Base-by-base conservation (phyloP, 495 filamentous ascomycete species). In the Melanomma pulvis-pyrius region DNA sequence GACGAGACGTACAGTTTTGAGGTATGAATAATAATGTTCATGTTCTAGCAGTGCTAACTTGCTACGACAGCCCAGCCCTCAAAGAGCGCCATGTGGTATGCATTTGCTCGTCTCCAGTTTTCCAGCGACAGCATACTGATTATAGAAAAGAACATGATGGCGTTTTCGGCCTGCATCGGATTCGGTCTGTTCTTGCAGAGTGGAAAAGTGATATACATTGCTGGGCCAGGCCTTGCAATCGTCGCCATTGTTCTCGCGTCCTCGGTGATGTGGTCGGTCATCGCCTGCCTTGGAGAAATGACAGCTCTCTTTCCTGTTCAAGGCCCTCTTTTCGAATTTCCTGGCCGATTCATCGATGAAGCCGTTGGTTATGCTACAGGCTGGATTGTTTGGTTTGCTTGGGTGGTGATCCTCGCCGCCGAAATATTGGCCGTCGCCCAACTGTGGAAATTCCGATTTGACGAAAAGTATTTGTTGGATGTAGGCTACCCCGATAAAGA, bases 351-450 rank as follows among this genome's bases (percentile, higher is more conserved):
- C 63, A 64, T 83, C 8, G 79, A 82, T 59, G 70, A 74, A 50
- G 77, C 78, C 21, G 74, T 83, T 48, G 82, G 82, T 9, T 82
- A 80, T 74, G 80, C 79, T 9, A 76, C 79, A n/a, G 82, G 81
- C 0, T 87, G 82, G 82, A 79, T 82, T 49, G 82, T 82, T 46
- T 87, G 84, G 84, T 83, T 80, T 65, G 79, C 78, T 2, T 83
- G 77, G 59, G 67, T 71, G 21, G 70, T 76, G 1, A 58, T 79
- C 26, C 68, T 78, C 6, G 77, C 79, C 12, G 77, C 79, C 15
- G 79, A 83, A 59, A 57, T 82, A 0, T 74, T 80, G 13, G 79
- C 81, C 0, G 73, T 81, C n/a, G 73, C 80, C 0, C 75, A 79
- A 51, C 70, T 78, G 9, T 74, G 81, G 65, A 78, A 76, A 41